Evolutionary conservation across 108 stramenopile genomes (phyloP), one percentile per base, ranked within the genome.

Genomic region (Discostella stelligeroides): DNA sequence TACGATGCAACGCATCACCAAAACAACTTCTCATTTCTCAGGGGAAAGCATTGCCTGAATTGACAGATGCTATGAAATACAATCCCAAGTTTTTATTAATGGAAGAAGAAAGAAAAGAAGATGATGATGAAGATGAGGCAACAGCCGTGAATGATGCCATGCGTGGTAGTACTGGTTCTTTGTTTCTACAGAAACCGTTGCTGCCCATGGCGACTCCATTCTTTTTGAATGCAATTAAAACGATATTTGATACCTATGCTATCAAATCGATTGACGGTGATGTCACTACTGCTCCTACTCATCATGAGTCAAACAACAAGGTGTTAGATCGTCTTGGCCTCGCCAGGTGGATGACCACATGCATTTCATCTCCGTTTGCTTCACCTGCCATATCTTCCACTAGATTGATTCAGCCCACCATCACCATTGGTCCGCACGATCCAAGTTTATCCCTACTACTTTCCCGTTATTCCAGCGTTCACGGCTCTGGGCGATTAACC

Each of bases 1-100:
- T 93, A 23, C 80, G 90, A 18, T 94, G 92, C 79, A 89, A 91
- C 66, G 70, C 85, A 58, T 42, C 61, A 39, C 92, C 92, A 11
- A 71, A 80, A 41, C 66, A 83, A 11, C 56, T 94, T 46, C 63
- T 94, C 9, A 60, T 91, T 27, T 57, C 48, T 0, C 79, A 77
- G 64, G 92, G 92, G 11, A 49, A 85, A 59, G 86, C 81, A 10
- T 37, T 89, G 49, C 81, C 89, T 9, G 79, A 81, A 25, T 39
- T 92, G 58, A 88, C 89, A 10, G 65, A 82, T 37, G 75, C 60
- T 3, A 76, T 86, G 60, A 63, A 66, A 61, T 75, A 86, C 43
- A 59, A 83, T 45, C 29, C 70, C 1, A 43, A 70, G 47, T 87
- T 89, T 60, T 67, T 94, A 0, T 61, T 68, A 0, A 30, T 58